These are phyloP conservation scores for Penicillium soppii DNA, from an alignment of 495 filamentous ascomycete species.

Conservation along the genomic window DNA sequence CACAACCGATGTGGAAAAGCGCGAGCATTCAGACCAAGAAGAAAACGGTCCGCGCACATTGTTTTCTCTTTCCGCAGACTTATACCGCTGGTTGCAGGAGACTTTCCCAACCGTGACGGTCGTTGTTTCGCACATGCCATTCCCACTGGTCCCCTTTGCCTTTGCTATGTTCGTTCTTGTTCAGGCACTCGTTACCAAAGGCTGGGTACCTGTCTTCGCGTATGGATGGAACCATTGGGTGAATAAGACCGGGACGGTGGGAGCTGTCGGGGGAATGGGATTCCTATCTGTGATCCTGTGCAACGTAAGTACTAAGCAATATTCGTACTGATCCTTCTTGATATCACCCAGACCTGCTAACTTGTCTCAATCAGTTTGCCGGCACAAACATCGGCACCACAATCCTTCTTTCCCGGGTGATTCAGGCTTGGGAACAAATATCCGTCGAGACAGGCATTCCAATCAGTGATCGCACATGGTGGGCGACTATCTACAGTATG, in stretches of 20 bases:
- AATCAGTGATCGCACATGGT: slow-evolving; percentile 59
- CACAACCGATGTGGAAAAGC: slow-evolving; percentile 17
- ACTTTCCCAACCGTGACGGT: slow-evolving; percentile 65
- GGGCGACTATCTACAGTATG: slow-evolving; percentile 67
- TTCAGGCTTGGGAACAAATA: slow-evolving; percentile 61
- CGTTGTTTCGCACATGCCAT: slow-evolving; percentile 58
- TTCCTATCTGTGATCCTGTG: slow-evolving; percentile 66
- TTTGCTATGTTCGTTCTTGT: slow-evolving; percentile 69
- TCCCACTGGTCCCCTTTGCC: slow-evolving; percentile 62
- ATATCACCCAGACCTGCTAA: not conserved
- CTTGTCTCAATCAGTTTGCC: slow-evolving; percentile 49
- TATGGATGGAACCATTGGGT: slow-evolving; percentile 70
- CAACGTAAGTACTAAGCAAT: slow-evolving; percentile 51
- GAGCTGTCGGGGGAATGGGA: slow-evolving; percentile 64
- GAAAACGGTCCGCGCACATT: slow-evolving; percentile 36
- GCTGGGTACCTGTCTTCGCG: slow-evolving; percentile 66
- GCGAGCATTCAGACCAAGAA: not conserved
- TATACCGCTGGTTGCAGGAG: slow-evolving; percentile 56
- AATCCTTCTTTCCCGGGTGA: slow-evolving; percentile 63
- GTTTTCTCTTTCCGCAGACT: slow-evolving; percentile 39
- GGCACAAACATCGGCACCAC: slow-evolving; percentile 71
- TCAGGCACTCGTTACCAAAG: slow-evolving; percentile 63
- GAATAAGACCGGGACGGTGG: slow-evolving; percentile 59
- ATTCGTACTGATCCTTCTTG: not conserved
- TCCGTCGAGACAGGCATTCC: slow-evolving; percentile 39